Base-by-base conservation (phyloP, 176 grass and related monocot genomes). In the Carex scoparia region DNA sequence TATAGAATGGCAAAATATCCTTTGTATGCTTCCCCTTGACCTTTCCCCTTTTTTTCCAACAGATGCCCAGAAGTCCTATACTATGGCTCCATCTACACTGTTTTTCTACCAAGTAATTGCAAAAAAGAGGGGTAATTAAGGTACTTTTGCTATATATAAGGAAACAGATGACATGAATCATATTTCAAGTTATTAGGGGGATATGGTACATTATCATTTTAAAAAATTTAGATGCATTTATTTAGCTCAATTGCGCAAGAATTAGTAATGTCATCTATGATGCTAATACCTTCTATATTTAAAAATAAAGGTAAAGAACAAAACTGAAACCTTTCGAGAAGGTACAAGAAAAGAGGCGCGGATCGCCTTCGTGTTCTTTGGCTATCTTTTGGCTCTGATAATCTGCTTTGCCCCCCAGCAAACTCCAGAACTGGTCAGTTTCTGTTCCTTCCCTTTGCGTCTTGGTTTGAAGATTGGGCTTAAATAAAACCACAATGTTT, bases 361-460 rank as follows among this genome's bases (percentile, higher is more conserved):
- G 91, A 19, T 99, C 93, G 65, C 91, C 89, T 94, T 99, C 96
- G 58, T 84, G 71, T 64, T 95, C 93, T 88, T 82, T 94, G 85
- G 44, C 89, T 58, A 95, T 74, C 79, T 99, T 99, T 69, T 99
- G 81, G 91, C 91, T 95, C 0, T 87, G 84, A 77, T 99, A 95
- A 87, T 95, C 92, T 78, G 87, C 77, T 99, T 92, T 95, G 44
- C 88, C 93, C 69, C 93, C 96, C 49, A 99, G 82, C 46, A 99
- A 54, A 84, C 85, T 87, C 96, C 96, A 99, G 62, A 99, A 99
- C 65, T 94, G 91, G 67, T 99, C 93, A 0, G 88, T 92, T 88
- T 99, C 96, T 92, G 87, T 86, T 46, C 93, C 96, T 79, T 99
- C 96, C 62, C 92, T 99, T 75, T 89, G 96, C 57, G 91, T 84